Percentiles rank a stretch among this genome's conserved stretches.
Conservation (phyloP, 1,139 yeast species). For the Sugiyamaella paludigena region DNA sequence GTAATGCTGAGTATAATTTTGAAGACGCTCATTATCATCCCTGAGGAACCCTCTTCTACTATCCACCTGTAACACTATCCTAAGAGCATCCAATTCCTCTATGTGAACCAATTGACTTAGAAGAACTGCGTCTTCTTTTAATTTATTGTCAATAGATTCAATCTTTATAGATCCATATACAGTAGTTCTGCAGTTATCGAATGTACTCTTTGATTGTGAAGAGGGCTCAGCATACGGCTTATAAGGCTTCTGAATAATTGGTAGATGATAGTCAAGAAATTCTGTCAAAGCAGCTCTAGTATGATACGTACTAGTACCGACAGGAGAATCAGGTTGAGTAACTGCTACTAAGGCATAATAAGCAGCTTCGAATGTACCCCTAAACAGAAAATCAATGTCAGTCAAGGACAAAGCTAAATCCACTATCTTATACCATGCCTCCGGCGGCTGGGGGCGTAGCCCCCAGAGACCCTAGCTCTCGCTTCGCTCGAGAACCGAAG, state of each 20-base stretch:
- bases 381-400: conserved; percentile 1
- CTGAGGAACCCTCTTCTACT: conserved; percentile 22
- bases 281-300: conserved; percentile 22
- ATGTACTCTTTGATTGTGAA: conserved; percentile 14
- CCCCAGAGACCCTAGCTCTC: too few species aligned
- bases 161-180: conserved; percentile 11
- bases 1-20: conserved; percentile 26
- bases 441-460: background rate
- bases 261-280: conserved; percentile 24
- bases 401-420: too few species aligned
- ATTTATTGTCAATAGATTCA: conserved; percentile 21
- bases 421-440: too few species aligned
- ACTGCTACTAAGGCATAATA: conserved; percentile 24
- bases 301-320: conserved; percentile 4
- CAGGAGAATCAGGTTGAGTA: conserved; percentile 14
- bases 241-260: conserved; percentile 24
- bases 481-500: too few species aligned
- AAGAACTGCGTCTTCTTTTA: conserved; percentile 21
- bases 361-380: conserved; percentile 32
- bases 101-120: conserved; percentile 26
- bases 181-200: conserved; percentile 13
- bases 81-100: conserved; percentile 26
- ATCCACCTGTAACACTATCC: conserved; percentile 27
- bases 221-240: conserved; percentile 20
- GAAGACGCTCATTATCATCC: conserved; percentile 19